Evolutionary conservation across 352 stramenopile genomes (phyloP).

Genomic region (Phytophthora kernoviae): DNA sequence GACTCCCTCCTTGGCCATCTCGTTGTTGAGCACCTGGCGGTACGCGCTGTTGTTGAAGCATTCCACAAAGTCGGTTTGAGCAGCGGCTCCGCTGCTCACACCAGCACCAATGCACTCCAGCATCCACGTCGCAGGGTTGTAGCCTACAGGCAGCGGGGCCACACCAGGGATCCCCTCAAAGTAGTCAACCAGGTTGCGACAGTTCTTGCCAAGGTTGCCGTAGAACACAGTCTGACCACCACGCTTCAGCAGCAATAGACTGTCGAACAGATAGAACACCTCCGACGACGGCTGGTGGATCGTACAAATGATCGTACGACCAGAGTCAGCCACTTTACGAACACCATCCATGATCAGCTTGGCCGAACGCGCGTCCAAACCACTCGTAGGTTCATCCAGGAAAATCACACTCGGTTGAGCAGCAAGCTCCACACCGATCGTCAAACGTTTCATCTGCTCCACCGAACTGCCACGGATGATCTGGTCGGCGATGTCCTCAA

Average conservation of each 20-base stretch:
- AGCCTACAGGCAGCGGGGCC: constrained; percentile 39
- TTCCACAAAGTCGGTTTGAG: constrained; percentile 15
- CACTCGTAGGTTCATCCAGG: constrained; percentile 3
- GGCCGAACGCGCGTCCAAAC: not conserved
- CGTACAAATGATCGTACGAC: constrained; percentile 61
- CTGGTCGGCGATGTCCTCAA: constrained; percentile 10
- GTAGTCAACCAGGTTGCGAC: constrained; percentile 33
- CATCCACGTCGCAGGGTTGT: constrained; percentile 24
- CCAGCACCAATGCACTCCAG: constrained; percentile 45
- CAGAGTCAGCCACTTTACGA: constrained; percentile 6
- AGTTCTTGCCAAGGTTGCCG: constrained; percentile 35
- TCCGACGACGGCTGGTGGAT: constrained; percentile 87
- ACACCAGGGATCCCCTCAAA: constrained; percentile 26
- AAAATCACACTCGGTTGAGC: constrained; percentile 7
- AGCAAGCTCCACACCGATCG: constrained; percentile 1
- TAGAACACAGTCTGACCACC: constrained; percentile 39
- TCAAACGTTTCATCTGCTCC: constrained; percentile 4
- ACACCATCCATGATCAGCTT: constrained; percentile 10
- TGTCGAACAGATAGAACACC: constrained; percentile 83
- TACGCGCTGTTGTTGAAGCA: constrained; percentile 13
- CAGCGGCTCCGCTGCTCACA: constrained; percentile 18
- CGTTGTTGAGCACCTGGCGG: constrained; percentile 4
- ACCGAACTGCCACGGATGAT: constrained; percentile 7
- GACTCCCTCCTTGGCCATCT: constrained; percentile 24
- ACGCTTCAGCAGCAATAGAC: constrained; percentile 60